A percentile compares a stretch with the other conserved stretches of the same genome.
These are phyloP conservation scores for bread wheat (Triticum aestivum) DNA, from an alignment of 176 grass and related monocot species.

Conservation along the genomic window IWGSC_CS_RefSeq_v2.1 NC_057807.1:630268148-630268647, in stretches of 20 bases:
- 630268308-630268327: constrained; percentile 92
- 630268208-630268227: background rate
- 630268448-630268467: constrained; percentile 59
- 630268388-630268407: background rate
- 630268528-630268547: constrained; percentile 86
- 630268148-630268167: background rate
- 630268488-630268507: constrained; percentile 87
- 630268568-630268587: constrained; percentile 98
- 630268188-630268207: background rate
- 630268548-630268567: constrained; percentile 92
- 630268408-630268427: background rate
- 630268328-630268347: constrained; percentile 98
- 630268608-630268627: constrained; percentile 93
- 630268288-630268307: constrained; percentile 99
- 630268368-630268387: constrained; percentile 69
- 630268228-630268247: background rate
- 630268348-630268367: constrained; percentile 98
- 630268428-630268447: constrained; percentile 1
- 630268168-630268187: background rate
- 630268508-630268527: constrained; percentile 82
- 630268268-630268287: constrained; percentile 78
- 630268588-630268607: constrained; percentile 99
- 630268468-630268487: constrained; percentile 96
- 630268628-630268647: constrained; percentile 96
- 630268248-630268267: background rate